phyloP scores from a whole-genome alignment of 2,329 filamentous ascomycete genomes.

The Penicillium sp. region DNA sequence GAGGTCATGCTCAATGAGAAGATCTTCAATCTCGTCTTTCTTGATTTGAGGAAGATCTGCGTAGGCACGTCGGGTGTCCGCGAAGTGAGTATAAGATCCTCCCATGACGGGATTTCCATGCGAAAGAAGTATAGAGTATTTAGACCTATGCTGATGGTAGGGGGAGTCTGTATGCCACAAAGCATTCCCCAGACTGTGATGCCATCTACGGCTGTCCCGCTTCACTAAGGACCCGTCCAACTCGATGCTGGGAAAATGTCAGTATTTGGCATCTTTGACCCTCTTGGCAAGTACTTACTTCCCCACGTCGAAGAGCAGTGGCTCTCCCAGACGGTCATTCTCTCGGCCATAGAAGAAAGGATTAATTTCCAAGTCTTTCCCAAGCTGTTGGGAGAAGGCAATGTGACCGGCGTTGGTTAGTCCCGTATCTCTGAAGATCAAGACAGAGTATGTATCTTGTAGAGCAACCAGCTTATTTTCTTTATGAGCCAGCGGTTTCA shows the following conservation, averaged over 20 bases:
- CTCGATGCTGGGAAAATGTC: slow-evolving; percentile 10
- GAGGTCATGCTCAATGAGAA: slow-evolving; percentile 20
- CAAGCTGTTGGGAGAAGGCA: slow-evolving; percentile 24
- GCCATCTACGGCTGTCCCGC: slow-evolving; percentile 21
- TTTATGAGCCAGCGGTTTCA: neutral
- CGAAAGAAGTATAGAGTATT: slow-evolving; percentile 25
- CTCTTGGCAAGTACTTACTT: slow-evolving; percentile 15
- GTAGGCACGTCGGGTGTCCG: slow-evolving; percentile 23
- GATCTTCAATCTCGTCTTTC: slow-evolving; percentile 13
- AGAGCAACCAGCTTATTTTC: slow-evolving; percentile 20
- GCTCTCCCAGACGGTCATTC: slow-evolving; percentile 26
- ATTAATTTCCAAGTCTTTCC: slow-evolving; percentile 26
- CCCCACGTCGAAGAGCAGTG: slow-evolving; percentile 24
- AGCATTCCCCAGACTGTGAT: slow-evolving; percentile 27
- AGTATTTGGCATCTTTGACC: neutral
- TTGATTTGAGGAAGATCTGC: slow-evolving; percentile 15
- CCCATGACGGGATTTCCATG: slow-evolving; percentile 20
- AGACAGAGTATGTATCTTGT: slow-evolving; percentile 25
- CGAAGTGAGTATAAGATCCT: slow-evolving; percentile 24
- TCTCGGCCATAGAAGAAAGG: slow-evolving; percentile 28
- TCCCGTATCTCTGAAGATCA: slow-evolving; percentile 25
- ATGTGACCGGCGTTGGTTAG: slow-evolving; percentile 25
- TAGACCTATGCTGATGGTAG: slow-evolving; percentile 29
- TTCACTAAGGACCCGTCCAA: slow-evolving; percentile 21
- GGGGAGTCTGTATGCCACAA: slow-evolving; percentile 31